These are phyloP conservation scores for Davidsoniella neocaledoniae DNA, from an alignment of 2,329 filamentous ascomycete genomes.

Conservation along the genomic window DNA sequence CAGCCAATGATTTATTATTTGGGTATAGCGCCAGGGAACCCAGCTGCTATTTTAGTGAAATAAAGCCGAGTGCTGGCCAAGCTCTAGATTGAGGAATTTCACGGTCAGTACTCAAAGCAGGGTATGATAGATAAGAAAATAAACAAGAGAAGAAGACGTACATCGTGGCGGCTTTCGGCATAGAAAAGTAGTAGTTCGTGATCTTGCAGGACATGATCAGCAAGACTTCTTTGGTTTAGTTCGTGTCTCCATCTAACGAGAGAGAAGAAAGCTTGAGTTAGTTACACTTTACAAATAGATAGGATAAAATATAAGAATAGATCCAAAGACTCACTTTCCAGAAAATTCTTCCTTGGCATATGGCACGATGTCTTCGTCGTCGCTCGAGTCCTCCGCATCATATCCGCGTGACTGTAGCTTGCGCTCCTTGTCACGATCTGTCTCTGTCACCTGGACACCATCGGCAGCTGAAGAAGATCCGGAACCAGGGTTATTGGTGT, in stretches of 20 bases:
- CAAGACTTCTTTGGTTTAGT: background rate
- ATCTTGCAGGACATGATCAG: constrained; percentile 30
- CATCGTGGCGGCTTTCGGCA: constrained; percentile 35
- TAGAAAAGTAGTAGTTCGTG: constrained; percentile 44
- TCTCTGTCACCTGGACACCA: no score
- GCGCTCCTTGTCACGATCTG: background rate
- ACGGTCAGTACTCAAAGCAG: background rate
- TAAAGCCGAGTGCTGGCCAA: constrained; percentile 37
- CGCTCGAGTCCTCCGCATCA: background rate
- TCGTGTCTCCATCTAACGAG: constrained; percentile 1
- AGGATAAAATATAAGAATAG: no score
- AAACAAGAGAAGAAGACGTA: constrained; percentile 20
- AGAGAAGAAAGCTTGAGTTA: background rate
- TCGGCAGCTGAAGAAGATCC: no score
- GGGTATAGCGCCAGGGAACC: constrained; percentile 16
- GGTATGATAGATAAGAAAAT: background rate
- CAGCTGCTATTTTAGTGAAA: constrained; percentile 39
- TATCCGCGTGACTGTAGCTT: background rate
- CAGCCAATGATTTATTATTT: no score
- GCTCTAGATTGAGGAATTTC: constrained; percentile 25
- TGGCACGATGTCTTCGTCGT: background rate
- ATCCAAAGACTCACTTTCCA: background rate
- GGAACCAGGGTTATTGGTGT: no score
- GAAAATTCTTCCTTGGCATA: no score
- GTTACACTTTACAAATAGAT: background rate